Percentiles rank a stretch among this genome's conserved stretches.
These are phyloP conservation scores for Venturia nashicola DNA, from an alignment of 2,329 filamentous ascomycete species.

Conservation along the genomic window DNA sequence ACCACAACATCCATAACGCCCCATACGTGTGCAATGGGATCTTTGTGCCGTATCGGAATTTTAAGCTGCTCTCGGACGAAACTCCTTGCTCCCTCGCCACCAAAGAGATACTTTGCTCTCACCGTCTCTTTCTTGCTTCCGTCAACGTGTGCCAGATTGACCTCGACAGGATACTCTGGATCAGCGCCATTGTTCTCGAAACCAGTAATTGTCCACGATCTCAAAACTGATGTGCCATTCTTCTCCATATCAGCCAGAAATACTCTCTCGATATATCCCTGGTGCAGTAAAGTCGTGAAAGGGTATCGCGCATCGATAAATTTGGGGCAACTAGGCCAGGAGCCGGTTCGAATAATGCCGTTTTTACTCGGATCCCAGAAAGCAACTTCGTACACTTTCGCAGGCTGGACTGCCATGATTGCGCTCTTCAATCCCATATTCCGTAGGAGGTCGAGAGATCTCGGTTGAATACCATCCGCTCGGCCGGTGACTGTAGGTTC, in stretches of 20 bases:
- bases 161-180: constrained; percentile 66
- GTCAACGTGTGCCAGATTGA: constrained; percentile 65
- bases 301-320: constrained; percentile 60
- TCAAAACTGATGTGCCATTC: constrained; percentile 41
- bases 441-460: constrained; percentile 72
- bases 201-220: constrained; percentile 49
- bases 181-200: constrained; percentile 49
- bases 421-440: constrained; percentile 83
- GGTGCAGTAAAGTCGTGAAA: constrained; percentile 50
- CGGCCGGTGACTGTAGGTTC: constrained; percentile 78
- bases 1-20: constrained; percentile 56
- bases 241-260: constrained; percentile 51
- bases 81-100: constrained; percentile 49
- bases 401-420: constrained; percentile 79
- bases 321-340: constrained; percentile 77
- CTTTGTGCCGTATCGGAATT: constrained; percentile 53
- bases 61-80: constrained; percentile 51
- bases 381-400: constrained; percentile 65
- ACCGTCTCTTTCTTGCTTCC: constrained; percentile 56
- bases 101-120: constrained; percentile 50
- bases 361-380: constrained; percentile 48
- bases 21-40: constrained; percentile 52
- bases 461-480: constrained; percentile 84
- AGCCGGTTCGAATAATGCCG: constrained; percentile 48
- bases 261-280: constrained; percentile 49